Evolutionary conservation across 768 basidiomycete genomes (phyloP).

Genomic region (Fomitopsis serialis): DNA sequence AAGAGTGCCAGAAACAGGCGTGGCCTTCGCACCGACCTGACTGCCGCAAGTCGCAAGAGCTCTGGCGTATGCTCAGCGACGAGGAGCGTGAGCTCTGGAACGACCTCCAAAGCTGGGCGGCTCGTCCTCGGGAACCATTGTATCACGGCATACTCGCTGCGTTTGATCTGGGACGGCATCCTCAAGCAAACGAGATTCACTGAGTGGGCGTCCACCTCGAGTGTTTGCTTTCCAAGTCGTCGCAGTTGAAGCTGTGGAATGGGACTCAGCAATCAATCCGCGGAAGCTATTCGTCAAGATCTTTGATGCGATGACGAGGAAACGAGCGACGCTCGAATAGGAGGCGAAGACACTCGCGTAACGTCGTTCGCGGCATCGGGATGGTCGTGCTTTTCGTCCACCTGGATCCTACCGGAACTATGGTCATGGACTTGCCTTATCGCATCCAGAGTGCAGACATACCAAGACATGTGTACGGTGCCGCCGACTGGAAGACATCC

Average conservation of each 20-base stretch:
- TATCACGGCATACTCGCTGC: not conserved
- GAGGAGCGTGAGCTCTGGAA: not conserved
- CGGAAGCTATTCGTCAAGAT: not conserved
- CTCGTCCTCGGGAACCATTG: not conserved
- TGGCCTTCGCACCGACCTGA: not conserved
- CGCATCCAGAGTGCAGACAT: not conserved
- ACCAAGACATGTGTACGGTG: not conserved
- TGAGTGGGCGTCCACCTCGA: not conserved
- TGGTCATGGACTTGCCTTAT: not conserved
- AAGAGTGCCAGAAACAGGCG: not conserved
- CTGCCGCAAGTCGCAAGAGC: not conserved
- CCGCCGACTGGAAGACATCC: not conserved
- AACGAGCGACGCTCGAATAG: not conserved
- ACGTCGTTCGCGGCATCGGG: not conserved
- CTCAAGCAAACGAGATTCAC: not conserved
- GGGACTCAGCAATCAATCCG: not conserved
- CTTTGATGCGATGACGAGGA: not conserved
- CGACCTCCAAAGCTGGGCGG: not conserved
- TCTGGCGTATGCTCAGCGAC: not conserved
- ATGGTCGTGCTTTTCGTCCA: not conserved
- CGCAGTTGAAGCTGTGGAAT: not conserved
- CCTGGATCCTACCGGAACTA: not conserved
- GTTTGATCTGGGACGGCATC: not conserved
- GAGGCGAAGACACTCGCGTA: not conserved
- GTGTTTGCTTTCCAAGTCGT: not conserved